These are phyloP conservation scores for Tranzscheliella williamsii DNA, from an alignment of 1,284 basidiomycete species.

Conservation along the genomic window DNA sequence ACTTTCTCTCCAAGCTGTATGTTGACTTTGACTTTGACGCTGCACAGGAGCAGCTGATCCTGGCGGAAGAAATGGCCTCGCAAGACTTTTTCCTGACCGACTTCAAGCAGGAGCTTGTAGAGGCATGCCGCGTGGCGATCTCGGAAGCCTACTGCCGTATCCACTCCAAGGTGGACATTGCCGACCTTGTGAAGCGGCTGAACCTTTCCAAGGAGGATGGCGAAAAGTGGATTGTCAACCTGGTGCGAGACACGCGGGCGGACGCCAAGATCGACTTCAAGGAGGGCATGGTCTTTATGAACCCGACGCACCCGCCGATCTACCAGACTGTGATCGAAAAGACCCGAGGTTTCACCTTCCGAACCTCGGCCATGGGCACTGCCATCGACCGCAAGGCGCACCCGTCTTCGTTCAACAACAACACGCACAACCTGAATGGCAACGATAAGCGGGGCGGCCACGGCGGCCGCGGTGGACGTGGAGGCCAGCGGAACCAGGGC, in stretches of 20 bases:
- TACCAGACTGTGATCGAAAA: constrained; percentile 96
- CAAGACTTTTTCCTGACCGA: constrained; percentile 93
- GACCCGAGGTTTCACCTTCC: constrained; percentile 85
- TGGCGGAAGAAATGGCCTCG: constrained; percentile 80
- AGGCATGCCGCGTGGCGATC: constrained; percentile 91
- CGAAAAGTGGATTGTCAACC: constrained; percentile 98
- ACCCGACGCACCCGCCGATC: constrained; percentile 82
- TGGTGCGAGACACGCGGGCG: constrained; percentile 93
- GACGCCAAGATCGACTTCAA: constrained; percentile 97
- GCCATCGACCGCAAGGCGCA: constrained; percentile 70
- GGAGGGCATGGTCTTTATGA: constrained; percentile 94
- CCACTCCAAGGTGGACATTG: constrained; percentile 93
- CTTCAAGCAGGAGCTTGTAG: constrained; percentile 89
- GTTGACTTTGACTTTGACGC: constrained; percentile 88
- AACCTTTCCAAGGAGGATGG: constrained; percentile 91
- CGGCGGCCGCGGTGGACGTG: constrained; percentile 47
- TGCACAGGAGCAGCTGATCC: constrained; percentile 78
- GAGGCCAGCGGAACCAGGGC: constrained; percentile 45
- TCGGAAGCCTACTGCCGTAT: constrained; percentile 97
- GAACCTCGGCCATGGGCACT: constrained; percentile 86
- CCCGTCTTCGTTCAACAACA: constrained; percentile 33
- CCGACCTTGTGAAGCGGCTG: constrained; percentile 88
- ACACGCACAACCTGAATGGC: constrained; percentile 40
- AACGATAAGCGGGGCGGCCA: constrained; percentile 40
- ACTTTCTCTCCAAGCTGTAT: constrained; percentile 90